Conservation (phyloP, 148 eudicot species). For the Nyssa sinensis region DNA sequence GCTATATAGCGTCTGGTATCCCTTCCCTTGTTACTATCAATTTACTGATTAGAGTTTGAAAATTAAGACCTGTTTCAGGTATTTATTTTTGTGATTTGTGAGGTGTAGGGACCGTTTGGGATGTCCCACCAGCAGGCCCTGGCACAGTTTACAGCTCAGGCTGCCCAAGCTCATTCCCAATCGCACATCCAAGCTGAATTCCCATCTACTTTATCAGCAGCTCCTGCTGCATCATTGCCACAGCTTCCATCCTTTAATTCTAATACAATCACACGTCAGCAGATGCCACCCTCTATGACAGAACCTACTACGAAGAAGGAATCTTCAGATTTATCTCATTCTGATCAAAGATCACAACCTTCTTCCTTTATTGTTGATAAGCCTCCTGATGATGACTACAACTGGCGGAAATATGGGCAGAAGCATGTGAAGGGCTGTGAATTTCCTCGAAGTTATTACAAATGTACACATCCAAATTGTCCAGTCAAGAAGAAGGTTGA, state of each 20-base stretch:
- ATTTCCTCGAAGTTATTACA: slow-evolving; percentile 84
- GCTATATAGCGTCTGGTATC: no score
- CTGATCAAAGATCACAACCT: slow-evolving; percentile 49
- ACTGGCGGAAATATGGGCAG: slow-evolving; percentile 93
- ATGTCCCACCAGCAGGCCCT: slow-evolving; percentile 71
- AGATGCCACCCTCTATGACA: slow-evolving; percentile 29
- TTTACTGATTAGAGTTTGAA: no score
- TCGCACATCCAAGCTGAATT: slow-evolving; percentile 40
- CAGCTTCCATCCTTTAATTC: slow-evolving; percentile 24
- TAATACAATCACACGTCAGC: slow-evolving; percentile 32
- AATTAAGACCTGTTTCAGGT: neutral
- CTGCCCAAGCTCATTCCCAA: slow-evolving; percentile 55
- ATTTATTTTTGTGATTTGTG: slow-evolving; percentile 20
- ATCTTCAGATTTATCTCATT: slow-evolving; percentile 31
- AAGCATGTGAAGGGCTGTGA: slow-evolving; percentile 94
- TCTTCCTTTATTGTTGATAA: slow-evolving; percentile 54
- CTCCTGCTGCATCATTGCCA: no score
- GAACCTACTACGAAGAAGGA: slow-evolving; percentile 37
- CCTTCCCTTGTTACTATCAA: neutral
- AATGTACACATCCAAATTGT: slow-evolving; percentile 70
- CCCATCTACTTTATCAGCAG: no score
- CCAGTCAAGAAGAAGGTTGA: slow-evolving; percentile 93
- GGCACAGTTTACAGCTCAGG: slow-evolving; percentile 60
- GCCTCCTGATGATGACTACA: slow-evolving; percentile 84
- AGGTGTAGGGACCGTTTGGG: slow-evolving; percentile 56